These are phyloP conservation scores for Luzula sylvatica DNA, from an alignment of 176 grass and related monocot species.

Conservation along the genomic window DNA sequence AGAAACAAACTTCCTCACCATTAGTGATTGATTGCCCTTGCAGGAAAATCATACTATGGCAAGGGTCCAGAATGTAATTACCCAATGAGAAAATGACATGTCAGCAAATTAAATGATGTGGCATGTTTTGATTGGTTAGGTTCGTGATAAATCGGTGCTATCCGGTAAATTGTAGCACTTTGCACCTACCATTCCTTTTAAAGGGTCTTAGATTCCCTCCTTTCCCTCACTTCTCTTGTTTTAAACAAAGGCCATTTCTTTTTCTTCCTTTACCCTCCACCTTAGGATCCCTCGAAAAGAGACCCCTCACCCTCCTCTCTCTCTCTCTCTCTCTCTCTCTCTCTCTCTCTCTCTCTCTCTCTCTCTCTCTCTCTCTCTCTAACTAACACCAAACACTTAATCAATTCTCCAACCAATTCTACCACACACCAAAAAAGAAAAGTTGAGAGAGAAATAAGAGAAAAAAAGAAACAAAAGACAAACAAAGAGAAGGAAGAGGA, in stretches of 20 bases:
- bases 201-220: constrained; percentile 23
- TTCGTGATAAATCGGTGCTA: neutral
- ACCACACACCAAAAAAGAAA: constrained; percentile 25
- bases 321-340: constrained; percentile 23
- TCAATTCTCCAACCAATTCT: constrained; percentile 42
- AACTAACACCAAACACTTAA: constrained; percentile 50
- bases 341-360: constrained; percentile 56
- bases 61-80: too few relatives aligned
- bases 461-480: neutral
- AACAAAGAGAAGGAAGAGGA: neutral
- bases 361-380: constrained; percentile 55
- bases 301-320: constrained; percentile 51
- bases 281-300: constrained; percentile 86
- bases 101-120: too few relatives aligned
- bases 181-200: constrained; percentile 19
- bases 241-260: constrained; percentile 16
- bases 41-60: too few relatives aligned
- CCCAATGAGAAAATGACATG: too few relatives aligned
- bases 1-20: constrained; percentile 3
- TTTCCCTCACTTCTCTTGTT: constrained; percentile 21
- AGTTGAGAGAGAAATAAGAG: neutral
- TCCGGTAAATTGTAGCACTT: neutral
- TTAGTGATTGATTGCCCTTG: neutral
- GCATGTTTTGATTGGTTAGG: too few relatives aligned
- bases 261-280: constrained; percentile 34